Conservation (phyloP, 176 grass and related monocot species). For the Eragrostis curvula region DNA sequence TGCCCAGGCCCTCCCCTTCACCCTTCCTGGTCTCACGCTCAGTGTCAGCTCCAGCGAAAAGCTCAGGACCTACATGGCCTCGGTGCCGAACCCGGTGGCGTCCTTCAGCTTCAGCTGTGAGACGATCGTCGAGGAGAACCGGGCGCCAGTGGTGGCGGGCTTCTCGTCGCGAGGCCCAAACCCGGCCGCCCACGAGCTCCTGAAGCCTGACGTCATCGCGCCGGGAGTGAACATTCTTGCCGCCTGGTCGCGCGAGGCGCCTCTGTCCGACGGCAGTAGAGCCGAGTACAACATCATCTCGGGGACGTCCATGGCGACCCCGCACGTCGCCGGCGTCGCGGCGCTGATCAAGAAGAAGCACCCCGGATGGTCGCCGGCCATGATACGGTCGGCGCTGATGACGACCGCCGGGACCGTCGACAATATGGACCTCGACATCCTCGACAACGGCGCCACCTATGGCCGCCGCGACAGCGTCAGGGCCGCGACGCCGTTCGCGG, state of each 20-base stretch:
- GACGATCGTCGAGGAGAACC: neutral
- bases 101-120: conserved; percentile 11
- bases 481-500: conserved; percentile 5
- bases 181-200: neutral
- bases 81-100: neutral
- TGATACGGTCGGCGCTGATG: neutral
- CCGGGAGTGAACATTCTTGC: conserved; percentile 32
- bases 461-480: neutral
- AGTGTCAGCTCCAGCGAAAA: neutral
- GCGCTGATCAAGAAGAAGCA: conserved; percentile 45
- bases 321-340: conserved; percentile 46
- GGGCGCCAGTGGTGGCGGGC: neutral
- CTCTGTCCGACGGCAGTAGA: neutral
- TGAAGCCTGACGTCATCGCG: conserved; percentile 4
- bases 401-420: neutral
- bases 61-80: neutral
- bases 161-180: conserved; percentile 26
- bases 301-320: conserved; percentile 58
- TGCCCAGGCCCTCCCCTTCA: too few relatives aligned
- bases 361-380: neutral
- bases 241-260: neutral
- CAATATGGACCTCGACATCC: neutral
- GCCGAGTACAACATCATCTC: neutral
- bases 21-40: too few relatives aligned
- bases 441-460: neutral